phyloP scores from a whole-genome alignment of 2,329 filamentous ascomycete genomes.

The Penicillium digitatum region DNA sequence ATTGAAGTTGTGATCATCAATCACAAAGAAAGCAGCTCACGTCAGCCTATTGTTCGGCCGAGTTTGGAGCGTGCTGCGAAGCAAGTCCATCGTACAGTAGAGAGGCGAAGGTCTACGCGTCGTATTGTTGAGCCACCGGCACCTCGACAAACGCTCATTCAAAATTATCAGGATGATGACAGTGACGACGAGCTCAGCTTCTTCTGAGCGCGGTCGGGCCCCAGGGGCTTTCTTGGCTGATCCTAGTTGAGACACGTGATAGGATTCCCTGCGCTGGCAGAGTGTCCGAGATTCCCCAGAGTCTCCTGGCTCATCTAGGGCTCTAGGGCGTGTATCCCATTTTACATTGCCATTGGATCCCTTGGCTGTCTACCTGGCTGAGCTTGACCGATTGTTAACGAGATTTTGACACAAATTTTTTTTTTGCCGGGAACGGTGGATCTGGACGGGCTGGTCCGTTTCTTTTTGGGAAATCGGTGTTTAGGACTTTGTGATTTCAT shows the following conservation, averaged over 20 bases:
- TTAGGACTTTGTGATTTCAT: conserved; percentile 15
- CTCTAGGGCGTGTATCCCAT: not conserved
- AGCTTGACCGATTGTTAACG: not conserved
- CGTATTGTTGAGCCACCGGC: not conserved
- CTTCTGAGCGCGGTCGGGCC: conserved; percentile 19
- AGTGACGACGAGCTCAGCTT: conserved; percentile 42
- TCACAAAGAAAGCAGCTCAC: conserved; percentile 7
- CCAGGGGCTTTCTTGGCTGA: not conserved
- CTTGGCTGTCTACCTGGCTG: not conserved
- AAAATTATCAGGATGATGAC: conserved; percentile 29
- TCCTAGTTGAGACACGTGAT: not conserved
- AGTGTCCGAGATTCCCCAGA: not conserved
- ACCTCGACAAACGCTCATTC: conserved; percentile 19
- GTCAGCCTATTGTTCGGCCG: not conserved
- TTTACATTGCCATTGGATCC: not conserved
- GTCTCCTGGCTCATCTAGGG: not conserved
- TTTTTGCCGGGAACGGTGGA: conserved; percentile 5
- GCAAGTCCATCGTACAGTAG: conserved; percentile 15
- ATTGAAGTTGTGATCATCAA: conserved; percentile 36
- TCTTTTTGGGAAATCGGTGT: conserved; percentile 3
- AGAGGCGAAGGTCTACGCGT: conserved; percentile 13
- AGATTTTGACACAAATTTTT: conserved; percentile 1
- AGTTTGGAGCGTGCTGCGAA: conserved; percentile 13
- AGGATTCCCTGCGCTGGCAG: not conserved
- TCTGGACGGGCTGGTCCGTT: not conserved